phyloP scores from a whole-genome alignment of 1,284 basidiomycete species.

The Marasmius sp. region DNA sequence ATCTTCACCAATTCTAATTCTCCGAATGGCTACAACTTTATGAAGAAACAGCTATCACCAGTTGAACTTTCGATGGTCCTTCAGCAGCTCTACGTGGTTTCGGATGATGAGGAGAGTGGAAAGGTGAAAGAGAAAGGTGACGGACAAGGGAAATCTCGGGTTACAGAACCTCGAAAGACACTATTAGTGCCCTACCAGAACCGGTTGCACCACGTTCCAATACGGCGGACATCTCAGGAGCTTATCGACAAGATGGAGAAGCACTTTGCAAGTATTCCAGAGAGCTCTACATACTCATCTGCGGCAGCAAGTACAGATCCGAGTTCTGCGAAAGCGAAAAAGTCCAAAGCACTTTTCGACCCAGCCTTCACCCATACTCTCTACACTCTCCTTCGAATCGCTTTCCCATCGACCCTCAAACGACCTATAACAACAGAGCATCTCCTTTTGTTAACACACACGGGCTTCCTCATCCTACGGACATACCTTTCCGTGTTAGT shows the following conservation, averaged over 20 bases:
- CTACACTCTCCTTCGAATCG: constrained; percentile 70
- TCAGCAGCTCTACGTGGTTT: constrained; percentile 52
- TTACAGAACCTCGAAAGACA: background rate
- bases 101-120: constrained; percentile 18
- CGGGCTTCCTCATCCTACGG: constrained; percentile 83
- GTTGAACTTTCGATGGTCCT: constrained; percentile 48
- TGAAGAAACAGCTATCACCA: constrained; percentile 29
- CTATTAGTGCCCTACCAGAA: background rate
- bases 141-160: background rate
- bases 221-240: constrained; percentile 41
- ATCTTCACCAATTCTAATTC: background rate
- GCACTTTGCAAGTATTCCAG: background rate
- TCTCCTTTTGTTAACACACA: constrained; percentile 78
- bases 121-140: constrained; percentile 52
- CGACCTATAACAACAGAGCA: constrained; percentile 65
- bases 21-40: constrained; percentile 20
- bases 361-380: constrained; percentile 81
- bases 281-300: background rate
- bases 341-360: constrained; percentile 72
- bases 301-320: background rate
- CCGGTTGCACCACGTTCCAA: constrained; percentile 37
- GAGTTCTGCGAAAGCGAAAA: constrained; percentile 1
- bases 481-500: constrained; percentile 88
- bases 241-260: background rate
- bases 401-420: constrained; percentile 65